These are phyloP conservation scores for Pisolithus microcarpus DNA, from an alignment of 768 basidiomycete genomes.

Conservation along the genomic window DNA sequence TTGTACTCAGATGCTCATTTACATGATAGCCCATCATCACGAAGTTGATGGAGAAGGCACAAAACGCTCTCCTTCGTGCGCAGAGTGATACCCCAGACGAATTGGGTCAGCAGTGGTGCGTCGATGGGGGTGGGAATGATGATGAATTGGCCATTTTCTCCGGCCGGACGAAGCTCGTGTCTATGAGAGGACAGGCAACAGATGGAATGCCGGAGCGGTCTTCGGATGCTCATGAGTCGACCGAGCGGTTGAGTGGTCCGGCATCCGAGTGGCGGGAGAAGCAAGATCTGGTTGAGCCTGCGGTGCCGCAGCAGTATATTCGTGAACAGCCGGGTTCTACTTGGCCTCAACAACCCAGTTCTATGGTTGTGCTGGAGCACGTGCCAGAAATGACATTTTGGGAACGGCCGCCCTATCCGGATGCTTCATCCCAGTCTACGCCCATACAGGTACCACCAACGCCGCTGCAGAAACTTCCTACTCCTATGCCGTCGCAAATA, in stretches of 20 bases:
- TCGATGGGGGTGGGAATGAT: conserved; percentile 44
- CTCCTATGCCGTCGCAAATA: background rate
- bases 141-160: conserved; percentile 68
- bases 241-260: background rate
- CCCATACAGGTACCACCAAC: background rate
- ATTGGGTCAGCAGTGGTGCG: conserved; percentile 40
- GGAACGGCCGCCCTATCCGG: background rate
- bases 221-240: conserved; percentile 1
- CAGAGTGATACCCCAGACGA: conserved; percentile 27
- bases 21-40: conserved; percentile 47
- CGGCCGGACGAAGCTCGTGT: conserved; percentile 58
- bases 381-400: background rate
- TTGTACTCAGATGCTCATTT: conserved; percentile 1
- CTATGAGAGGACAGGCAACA: conserved; percentile 33
- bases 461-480: background rate
- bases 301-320: background rate
- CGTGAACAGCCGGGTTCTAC: background rate
- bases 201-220: conserved; percentile 3
- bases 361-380: background rate
- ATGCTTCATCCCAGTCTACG: background rate
- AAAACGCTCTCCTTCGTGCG: conserved; percentile 42
- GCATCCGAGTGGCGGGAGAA: background rate
- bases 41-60: conserved; percentile 61
- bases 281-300: background rate
- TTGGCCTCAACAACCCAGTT: background rate